Base-by-base conservation (phyloP, 768 basidiomycete genomes). In the Mycena metata region DNA sequence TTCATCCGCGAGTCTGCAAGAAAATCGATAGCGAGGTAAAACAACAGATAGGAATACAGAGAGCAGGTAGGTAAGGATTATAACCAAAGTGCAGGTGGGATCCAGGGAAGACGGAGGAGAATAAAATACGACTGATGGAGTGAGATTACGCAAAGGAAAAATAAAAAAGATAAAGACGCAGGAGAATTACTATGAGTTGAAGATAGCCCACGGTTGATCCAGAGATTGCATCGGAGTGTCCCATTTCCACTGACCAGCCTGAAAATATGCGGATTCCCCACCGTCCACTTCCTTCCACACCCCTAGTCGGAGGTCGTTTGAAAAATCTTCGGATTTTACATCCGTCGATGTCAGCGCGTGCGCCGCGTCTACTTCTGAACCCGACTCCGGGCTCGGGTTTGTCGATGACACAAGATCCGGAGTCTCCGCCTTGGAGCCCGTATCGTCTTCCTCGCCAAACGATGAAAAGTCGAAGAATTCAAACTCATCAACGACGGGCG, bases 201-300 rank as follows among this genome's bases (percentile, higher is more conserved):
- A 90, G 73, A 93, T 89, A 36, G 90, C 90, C 93, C 93, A 94
- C 24, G 91, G 84, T 75, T 87, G 89, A 8, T 93, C 92, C 69
- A 84, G 75, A 47, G 86, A 79, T 67, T 84, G 79, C 91, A 94
- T 92, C 41, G 83, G 76, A 70, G 86, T 84, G 61, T 92, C 92
- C 88, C 88, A 94, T 79, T 91, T 93, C 90, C 90, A 94, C 46
- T 85, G 85, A 60, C 79, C 79, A 30, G 83, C 70, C 70, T 86
- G 84, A 79, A 88, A 93, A 76, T 90, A 93, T 52, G 90, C 84
- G 19, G 88, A 86, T 80, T 93, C 91, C 58, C 92, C 91, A 46
- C 91, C 91, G 72, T 93, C 91, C 41, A 94, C 88, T 77, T 91
- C 91, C 75, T 88, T 87, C 82, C 87, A 89, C 59, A 85, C 77